Evolutionary conservation across 2,329 filamentous ascomycete genomes (phyloP).

Genomic region (Calonectria pteridis): DNA sequence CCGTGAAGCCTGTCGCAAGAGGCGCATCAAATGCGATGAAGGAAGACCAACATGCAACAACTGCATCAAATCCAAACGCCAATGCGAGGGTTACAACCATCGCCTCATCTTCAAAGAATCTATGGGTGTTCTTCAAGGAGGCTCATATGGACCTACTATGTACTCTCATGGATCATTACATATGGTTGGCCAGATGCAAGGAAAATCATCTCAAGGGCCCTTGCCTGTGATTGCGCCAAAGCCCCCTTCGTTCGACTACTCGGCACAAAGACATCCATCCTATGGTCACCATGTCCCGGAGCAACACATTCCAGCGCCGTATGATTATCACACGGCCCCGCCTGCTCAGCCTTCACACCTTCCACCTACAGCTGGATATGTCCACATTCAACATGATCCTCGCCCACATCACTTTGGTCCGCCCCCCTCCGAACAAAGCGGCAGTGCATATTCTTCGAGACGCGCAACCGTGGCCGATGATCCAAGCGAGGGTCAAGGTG

Average conservation of each 20-base stretch:
- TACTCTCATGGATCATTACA: conserved; percentile 57
- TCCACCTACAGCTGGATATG: conserved; percentile 29
- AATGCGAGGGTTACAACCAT: conserved; percentile 87
- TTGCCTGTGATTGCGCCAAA: conserved; percentile 64
- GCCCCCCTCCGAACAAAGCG: conserved; percentile 25
- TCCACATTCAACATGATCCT: conserved; percentile 28
- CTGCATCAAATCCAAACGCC: conserved; percentile 86
- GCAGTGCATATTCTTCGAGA: conserved; percentile 19
- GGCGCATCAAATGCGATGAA: conserved; percentile 97
- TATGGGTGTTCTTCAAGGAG: conserved; percentile 56
- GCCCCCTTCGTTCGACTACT: conserved; percentile 53
- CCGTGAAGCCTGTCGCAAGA: conserved; percentile 83
- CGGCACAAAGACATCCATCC: conserved; percentile 36
- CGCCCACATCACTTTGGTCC: conserved; percentile 31
- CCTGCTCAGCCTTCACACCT: conserved; percentile 27
- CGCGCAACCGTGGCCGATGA: conserved; percentile 13
- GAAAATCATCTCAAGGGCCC: conserved; percentile 54
- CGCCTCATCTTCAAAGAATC: conserved; percentile 85
- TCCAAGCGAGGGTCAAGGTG: conserved; percentile 24
- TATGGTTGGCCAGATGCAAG: conserved; percentile 47
- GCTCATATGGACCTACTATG: conserved; percentile 56
- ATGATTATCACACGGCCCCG: conserved; percentile 37
- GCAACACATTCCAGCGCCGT: conserved; percentile 28
- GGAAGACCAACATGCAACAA: conserved; percentile 85
- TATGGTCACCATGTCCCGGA: conserved; percentile 35